Percentiles rank a stretch among this genome's conserved stretches.
Evolutionary conservation across 495 filamentous ascomycete species (phyloP).

Genomic region (Talaromyces adpressus): DNA sequence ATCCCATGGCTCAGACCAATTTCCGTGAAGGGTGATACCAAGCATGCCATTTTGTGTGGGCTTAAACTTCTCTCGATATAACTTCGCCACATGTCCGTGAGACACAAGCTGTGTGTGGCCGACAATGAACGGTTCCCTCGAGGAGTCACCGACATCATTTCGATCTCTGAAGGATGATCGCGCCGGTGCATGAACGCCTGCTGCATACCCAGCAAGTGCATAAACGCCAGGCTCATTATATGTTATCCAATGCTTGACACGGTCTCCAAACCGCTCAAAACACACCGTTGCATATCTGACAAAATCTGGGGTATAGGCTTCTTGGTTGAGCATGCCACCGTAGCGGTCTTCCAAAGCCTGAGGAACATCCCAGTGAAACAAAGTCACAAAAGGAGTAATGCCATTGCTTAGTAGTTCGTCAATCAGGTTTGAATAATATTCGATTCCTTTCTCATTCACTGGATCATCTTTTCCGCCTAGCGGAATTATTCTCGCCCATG

Average conservation of each 20-base stretch:
- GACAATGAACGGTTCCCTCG: slow-evolving; percentile 39
- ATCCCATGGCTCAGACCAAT: slow-evolving; percentile 44
- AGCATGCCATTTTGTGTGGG: slow-evolving; percentile 33
- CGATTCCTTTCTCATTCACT: slow-evolving; percentile 35
- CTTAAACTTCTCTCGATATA: slow-evolving; percentile 39
- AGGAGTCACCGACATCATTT: slow-evolving; percentile 38
- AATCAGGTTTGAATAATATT: slow-evolving; percentile 38
- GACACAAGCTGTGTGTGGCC: slow-evolving; percentile 37
- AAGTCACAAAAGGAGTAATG: slow-evolving; percentile 42
- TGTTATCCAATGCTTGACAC: slow-evolving; percentile 46
- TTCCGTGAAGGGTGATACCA: slow-evolving; percentile 41
- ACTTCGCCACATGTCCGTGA: slow-evolving; percentile 30
- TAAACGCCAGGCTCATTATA: slow-evolving; percentile 43
- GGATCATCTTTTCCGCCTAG: slow-evolving; percentile 24
- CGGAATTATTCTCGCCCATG: slow-evolving; percentile 66
- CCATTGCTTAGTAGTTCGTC: slow-evolving; percentile 33
- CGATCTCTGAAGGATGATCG: slow-evolving; percentile 35
- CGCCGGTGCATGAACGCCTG: slow-evolving; percentile 39
- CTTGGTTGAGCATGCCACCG: slow-evolving; percentile 37
- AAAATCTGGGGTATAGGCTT: slow-evolving; percentile 36
- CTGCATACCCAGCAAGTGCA: slow-evolving; percentile 40
- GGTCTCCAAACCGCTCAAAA: slow-evolving; percentile 34
- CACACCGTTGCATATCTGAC: slow-evolving; percentile 38
- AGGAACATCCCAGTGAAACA: slow-evolving; percentile 45
- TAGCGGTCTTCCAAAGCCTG: slow-evolving; percentile 40